Evolutionary conservation across 768 basidiomycete genomes (phyloP), one percentile per base, ranked within the genome.

Genomic region (Ramaria sp.): DNA sequence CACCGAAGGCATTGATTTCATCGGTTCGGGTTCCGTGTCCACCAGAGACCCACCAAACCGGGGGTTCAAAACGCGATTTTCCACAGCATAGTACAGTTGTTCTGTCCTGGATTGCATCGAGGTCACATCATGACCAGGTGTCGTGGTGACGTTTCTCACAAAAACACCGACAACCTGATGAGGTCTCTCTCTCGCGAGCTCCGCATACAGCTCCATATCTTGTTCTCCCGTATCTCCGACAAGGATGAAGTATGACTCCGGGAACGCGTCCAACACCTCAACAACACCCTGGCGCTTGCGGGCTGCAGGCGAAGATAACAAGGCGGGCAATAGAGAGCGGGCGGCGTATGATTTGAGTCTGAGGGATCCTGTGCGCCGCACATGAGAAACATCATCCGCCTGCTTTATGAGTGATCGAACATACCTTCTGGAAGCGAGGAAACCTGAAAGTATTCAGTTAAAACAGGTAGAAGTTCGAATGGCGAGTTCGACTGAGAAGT

Each of bases 201-300:
- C 74, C 13, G 84, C 75, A 67, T 97, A 98, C 1, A 98, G 75
- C 68, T 98, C 93, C 45, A 98, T 71, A 69, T 98, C 95, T 62
- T 96, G 94, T 66, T 98, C 95, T 34, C 94, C 95, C 0, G 85
- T 82, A 67, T 98, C 95, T 7, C 95, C 95, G 41, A 98, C 75
- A 50, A 94, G 79, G 64, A 97, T 69, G 70, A 98, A 96, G 39
- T 70, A 73, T 1, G 88, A 82, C 41, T 81, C 73, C 0, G 82
- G 81, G 67, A 94, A 94, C 2, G 80, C 72, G 39, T 86, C 78
- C 12, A 94, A 72, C 20, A 91, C 74, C 39, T 93, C 88, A n/a
- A 84, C 66, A 7, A 97, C 81, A 19, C 85, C 86, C 0, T 79
- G 79, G 5, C 84, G 82, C 70, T 98, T 98, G 37, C 94, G 81